Conservation (phyloP, 1,139 yeast genomes). For the Candida tropicalis region DNA sequence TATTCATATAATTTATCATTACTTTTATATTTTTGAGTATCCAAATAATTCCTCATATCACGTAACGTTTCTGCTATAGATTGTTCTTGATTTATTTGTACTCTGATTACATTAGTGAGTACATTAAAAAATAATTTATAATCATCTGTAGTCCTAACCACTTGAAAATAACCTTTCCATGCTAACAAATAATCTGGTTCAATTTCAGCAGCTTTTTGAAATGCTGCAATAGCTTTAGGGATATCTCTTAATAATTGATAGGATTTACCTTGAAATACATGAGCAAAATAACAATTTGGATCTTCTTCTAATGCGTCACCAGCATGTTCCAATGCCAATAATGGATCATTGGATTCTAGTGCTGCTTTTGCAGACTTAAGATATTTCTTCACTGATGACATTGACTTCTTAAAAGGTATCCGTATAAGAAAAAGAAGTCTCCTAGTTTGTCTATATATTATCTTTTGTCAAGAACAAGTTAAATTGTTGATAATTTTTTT, state of each 20-base stretch:
- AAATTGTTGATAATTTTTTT: background rate
- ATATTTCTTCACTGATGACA: constrained; percentile 39
- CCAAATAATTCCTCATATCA: constrained; percentile 49
- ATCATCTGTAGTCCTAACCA: constrained; percentile 40
- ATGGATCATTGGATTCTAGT: constrained; percentile 58
- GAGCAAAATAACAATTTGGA: constrained; percentile 62
- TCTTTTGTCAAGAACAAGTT: background rate
- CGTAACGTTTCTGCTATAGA: constrained; percentile 49
- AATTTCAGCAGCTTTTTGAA: constrained; percentile 55
- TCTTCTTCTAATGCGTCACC: constrained; percentile 58
- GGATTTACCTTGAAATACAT: constrained; percentile 64
- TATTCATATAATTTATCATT: constrained; percentile 40
- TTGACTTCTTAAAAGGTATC: constrained; percentile 6
- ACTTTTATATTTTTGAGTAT: constrained; percentile 32
- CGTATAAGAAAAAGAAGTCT: no score
- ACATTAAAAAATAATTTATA: constrained; percentile 51
- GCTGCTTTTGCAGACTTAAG: constrained; percentile 65
- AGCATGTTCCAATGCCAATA: constrained; percentile 54
- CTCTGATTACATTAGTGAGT: constrained; percentile 26
- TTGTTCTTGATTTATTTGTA: constrained; percentile 33
- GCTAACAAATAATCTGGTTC: constrained; percentile 63
- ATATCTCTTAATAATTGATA: constrained; percentile 44
- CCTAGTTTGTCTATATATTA: no score
- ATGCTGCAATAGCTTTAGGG: constrained; percentile 50
- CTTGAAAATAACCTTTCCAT: constrained; percentile 76